phyloP scores from a whole-genome alignment of 2,329 filamentous ascomycete genomes.

The Apiospora hydei region DNA sequence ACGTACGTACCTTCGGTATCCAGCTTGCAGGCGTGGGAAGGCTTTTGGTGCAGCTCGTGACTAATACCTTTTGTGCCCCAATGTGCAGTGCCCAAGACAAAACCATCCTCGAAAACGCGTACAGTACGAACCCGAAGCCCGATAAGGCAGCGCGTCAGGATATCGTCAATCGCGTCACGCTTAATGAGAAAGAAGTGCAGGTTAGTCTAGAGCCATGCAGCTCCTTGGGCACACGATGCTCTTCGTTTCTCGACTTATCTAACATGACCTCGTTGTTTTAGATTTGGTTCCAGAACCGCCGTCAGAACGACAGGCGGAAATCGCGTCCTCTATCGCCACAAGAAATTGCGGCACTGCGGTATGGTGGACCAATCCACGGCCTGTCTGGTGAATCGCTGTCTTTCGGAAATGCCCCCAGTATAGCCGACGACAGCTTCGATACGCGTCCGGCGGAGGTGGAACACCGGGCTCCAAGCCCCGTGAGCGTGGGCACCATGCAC shows the following conservation, averaged over 20 bases:
- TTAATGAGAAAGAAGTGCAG: slow-evolving; percentile 97
- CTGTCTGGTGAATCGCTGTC: slow-evolving; percentile 54
- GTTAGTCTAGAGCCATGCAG: slow-evolving; percentile 58
- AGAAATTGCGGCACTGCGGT: slow-evolving; percentile 71
- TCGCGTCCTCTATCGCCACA: slow-evolving; percentile 82
- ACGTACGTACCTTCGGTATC: slow-evolving; percentile 56
- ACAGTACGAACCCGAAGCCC: slow-evolving; percentile 84
- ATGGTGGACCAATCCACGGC: slow-evolving; percentile 58
- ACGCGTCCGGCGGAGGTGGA: slow-evolving; percentile 33
- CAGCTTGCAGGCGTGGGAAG: background rate
- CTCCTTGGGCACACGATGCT: background rate
- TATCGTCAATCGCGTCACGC: slow-evolving; percentile 83
- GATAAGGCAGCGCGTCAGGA: slow-evolving; percentile 87
- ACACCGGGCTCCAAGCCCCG: slow-evolving; percentile 31
- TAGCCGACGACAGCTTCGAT: slow-evolving; percentile 26
- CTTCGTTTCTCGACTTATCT: slow-evolving; percentile 32
- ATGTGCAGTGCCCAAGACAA: slow-evolving; percentile 81
- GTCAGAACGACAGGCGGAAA: slow-evolving; percentile 91
- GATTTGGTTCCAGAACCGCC: slow-evolving; percentile 98
- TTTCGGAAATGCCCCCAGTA: slow-evolving; percentile 31
- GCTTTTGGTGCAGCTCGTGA: background rate
- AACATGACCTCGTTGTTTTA: slow-evolving; percentile 46
- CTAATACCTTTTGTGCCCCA: slow-evolving; percentile 25
- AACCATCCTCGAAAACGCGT: slow-evolving; percentile 84
- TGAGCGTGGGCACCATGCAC: slow-evolving; percentile 32